Evolutionary conservation across 73 alveolate species (phyloP).

Genomic region (Loxodes magnus): DNA sequence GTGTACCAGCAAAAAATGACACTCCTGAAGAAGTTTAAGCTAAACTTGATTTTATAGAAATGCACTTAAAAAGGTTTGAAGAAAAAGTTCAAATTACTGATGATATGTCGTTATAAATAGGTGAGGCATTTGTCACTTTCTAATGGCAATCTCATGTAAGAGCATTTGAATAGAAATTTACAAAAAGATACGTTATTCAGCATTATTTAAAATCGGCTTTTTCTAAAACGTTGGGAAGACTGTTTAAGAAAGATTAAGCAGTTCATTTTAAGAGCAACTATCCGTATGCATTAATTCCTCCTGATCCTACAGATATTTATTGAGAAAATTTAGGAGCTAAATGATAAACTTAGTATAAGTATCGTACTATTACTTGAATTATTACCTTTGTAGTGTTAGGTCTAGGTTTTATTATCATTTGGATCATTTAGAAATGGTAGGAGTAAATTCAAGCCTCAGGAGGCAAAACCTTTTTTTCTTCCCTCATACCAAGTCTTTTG

Average conservation of each 20-base stretch:
- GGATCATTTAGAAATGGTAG: too few species aligned
- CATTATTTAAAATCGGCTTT: not conserved
- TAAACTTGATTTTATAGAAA: not conserved
- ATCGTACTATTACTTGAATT: too few species aligned
- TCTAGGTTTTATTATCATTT: too few species aligned
- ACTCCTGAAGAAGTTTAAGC: not conserved
- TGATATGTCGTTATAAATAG: not conserved
- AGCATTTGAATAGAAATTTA: not conserved
- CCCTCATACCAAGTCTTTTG: conserved; percentile 3
- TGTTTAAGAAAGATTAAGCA: not conserved
- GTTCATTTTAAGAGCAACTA: not conserved
- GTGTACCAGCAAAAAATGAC: not conserved
- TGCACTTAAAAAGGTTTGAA: not conserved
- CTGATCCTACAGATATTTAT: conserved; percentile 6
- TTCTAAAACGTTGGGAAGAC: not conserved
- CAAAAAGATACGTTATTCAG: not conserved
- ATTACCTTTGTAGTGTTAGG: too few species aligned
- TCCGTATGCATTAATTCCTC: not conserved
- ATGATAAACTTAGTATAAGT: too few species aligned
- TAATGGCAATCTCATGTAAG: conserved; percentile 2
- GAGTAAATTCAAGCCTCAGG: not conserved
- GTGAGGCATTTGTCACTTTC: conserved; percentile 9
- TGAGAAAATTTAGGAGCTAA: conserved; percentile 6
- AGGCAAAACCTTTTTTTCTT: too few species aligned
- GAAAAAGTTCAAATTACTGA: not conserved